Conservation (phyloP, 345 rosid genomes). For the Brassica carinata region DNA sequence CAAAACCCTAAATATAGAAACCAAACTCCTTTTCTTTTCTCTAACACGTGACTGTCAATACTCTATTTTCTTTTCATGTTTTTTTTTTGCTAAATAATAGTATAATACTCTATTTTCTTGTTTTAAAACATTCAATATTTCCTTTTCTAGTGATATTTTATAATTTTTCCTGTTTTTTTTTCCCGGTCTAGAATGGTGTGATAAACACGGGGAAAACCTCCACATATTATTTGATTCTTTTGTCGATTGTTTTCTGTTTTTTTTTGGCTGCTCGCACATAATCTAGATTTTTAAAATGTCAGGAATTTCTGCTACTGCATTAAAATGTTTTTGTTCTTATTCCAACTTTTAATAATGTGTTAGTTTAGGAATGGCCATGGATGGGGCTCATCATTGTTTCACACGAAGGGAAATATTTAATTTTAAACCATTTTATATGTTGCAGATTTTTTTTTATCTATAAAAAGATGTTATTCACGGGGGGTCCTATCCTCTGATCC, state of each 20-base stretch:
- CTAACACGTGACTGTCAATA: conserved; percentile 40
- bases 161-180: neutral
- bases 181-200: conserved; percentile 13
- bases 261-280: neutral
- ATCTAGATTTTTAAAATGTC: conserved; percentile 13
- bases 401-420: neutral
- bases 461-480: neutral
- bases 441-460: neutral
- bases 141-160: conserved; percentile 1
- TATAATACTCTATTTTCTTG: conserved; percentile 35
- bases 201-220: conserved; percentile 25
- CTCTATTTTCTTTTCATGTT: conserved; percentile 27
- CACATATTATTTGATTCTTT: conserved; percentile 15
- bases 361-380: conserved; percentile 24
- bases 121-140: conserved; percentile 6
- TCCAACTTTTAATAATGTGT: conserved; percentile 3
- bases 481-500: conserved; percentile 40
- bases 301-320: conserved; percentile 20
- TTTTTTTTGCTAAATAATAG: no score
- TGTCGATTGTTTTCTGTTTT: neutral
- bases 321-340: conserved; percentile 14
- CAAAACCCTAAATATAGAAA: conserved; percentile 33
- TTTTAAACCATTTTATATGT: neutral
- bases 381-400: conserved; percentile 4
- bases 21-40: conserved; percentile 34